Evolutionary conservation across 1,139 yeast species (phyloP), one percentile per base, ranked within the genome.

Genomic region (Geotrichum aggregatum): DNA sequence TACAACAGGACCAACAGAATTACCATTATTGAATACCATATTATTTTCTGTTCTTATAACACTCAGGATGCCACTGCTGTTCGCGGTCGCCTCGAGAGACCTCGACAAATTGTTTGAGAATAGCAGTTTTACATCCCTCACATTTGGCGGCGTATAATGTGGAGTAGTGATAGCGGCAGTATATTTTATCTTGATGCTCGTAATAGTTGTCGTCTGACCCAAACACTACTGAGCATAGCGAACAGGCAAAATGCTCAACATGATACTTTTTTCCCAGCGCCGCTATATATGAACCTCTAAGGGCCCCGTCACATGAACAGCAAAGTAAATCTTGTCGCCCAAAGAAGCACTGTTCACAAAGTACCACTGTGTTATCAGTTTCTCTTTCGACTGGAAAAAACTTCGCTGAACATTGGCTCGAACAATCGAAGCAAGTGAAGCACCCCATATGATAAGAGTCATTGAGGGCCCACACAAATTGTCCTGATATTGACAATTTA

Each of bases 61-160:
- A 94, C 67, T 94, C 98, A 2, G 98, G 98, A 68, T 94, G 99
- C 98, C 98, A 94, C 65, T 89, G 96, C 66, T 91, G 96, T 58
- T 86, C 85, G 61, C 86, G 78, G n/a, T 97, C 97, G 47, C 96
- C 96, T 60, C 95, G 77, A 59, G 82, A 87, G 46, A 92, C 80
- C 67, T 92, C 97, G 35, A 91, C 96, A 69, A 89, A 92, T 66
- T 92, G 98, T 63, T 91, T 91, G 34, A 94, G 80, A 53, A 92
- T 92, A 1, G 97, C 87, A 33, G 89, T 84, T 58, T 84, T 79
- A 70, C 98, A 92, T 22, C 98, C 97, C 70, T 88, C 95, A 72
- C 98, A 94, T 56, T 84, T 84, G 31, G 86, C 84, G 1, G 98
- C 97, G 67, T 84, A 84, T 52, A 80, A 72, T 56, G 84, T 83